A percentile compares a stretch with the other conserved stretches of the same genome.
phyloP scores from a whole-genome alignment of 1,284 basidiomycete species.

The Ganoderma boninense region DNA sequence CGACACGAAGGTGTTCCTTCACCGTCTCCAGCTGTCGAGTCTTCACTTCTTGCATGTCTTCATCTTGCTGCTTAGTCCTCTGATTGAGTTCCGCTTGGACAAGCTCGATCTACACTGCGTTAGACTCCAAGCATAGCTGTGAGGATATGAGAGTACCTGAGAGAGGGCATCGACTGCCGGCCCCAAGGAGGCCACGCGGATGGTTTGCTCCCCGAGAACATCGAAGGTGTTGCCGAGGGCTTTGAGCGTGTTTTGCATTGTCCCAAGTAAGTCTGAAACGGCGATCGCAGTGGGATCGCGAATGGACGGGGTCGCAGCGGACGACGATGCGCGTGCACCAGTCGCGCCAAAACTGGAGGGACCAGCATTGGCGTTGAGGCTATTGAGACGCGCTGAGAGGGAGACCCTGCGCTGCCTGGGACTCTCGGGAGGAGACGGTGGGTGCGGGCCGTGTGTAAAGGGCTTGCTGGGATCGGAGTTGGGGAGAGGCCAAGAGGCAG shows the following conservation, averaged over 20 bases:
- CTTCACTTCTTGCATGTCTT: conserved; percentile 47
- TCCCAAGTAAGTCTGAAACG: conserved; percentile 50
- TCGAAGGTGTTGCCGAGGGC: conserved; percentile 53
- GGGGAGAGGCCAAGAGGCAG: background rate
- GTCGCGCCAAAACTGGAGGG: background rate
- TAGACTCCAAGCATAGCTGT: background rate
- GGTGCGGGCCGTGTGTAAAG: background rate
- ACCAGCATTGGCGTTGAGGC: background rate
- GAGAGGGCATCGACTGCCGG: conserved; percentile 53
- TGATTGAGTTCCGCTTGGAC: conserved; percentile 47
- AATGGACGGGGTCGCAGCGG: background rate
- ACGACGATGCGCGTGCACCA: conserved; percentile 27
- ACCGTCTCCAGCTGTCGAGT: conserved; percentile 47
- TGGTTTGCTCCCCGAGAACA: conserved; percentile 52
- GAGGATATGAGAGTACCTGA: conserved; percentile 44
- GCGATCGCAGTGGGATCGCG: conserved; percentile 42
- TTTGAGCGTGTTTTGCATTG: conserved; percentile 52
- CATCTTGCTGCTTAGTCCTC: conserved; percentile 49
- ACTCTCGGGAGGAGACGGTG: background rate
- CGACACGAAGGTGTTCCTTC: conserved; percentile 48
- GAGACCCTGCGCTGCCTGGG: background rate
- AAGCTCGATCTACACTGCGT: conserved; percentile 44
- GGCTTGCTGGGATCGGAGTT: background rate
- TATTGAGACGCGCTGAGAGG: background rate
- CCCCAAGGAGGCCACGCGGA: conserved; percentile 50